A percentile compares a stretch with the other conserved stretches of the same genome.
These are phyloP conservation scores for Bifiguratus adelaidae DNA, from an alignment of 192 early-diverging fungal species.

Conservation along the genomic window DNA sequence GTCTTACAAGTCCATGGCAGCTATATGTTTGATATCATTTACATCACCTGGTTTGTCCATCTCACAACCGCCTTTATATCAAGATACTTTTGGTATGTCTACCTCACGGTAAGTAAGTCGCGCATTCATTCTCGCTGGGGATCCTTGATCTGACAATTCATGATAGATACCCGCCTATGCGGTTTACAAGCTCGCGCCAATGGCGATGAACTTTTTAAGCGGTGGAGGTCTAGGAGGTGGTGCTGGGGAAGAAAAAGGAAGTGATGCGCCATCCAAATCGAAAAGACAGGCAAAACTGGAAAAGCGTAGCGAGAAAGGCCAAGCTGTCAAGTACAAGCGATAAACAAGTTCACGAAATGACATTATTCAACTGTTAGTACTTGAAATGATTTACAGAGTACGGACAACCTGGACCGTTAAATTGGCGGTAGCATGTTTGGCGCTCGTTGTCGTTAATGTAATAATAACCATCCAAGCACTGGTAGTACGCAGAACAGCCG, in stretches of 20 bases:
- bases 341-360: too few species aligned
- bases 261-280: slow-evolving; percentile 21
- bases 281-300: slow-evolving; percentile 41
- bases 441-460: too few species aligned
- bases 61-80: slow-evolving; percentile 47
- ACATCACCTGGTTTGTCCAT: slow-evolving; percentile 73
- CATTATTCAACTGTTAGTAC: too few species aligned
- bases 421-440: too few species aligned
- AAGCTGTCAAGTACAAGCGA: slow-evolving; percentile 26
- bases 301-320: slow-evolving; percentile 32
- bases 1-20: too few species aligned
- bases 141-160: not conserved
- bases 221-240: slow-evolving; percentile 4
- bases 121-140: not conserved
- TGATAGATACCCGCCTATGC: slow-evolving; percentile 51
- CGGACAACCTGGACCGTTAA: too few species aligned
- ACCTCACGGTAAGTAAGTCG: slow-evolving; percentile 23
- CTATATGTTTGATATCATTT: slow-evolving; percentile 80
- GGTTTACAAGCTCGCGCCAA: slow-evolving; percentile 33
- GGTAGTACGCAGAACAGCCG: too few species aligned
- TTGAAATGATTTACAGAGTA: too few species aligned
- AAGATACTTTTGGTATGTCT: slow-evolving; percentile 37
- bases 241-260: not conserved
- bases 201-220: slow-evolving; percentile 27
- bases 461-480: too few species aligned